Evolutionary conservation across 805 yeast species (phyloP).

Genomic region (Candida chauliodis): DNA sequence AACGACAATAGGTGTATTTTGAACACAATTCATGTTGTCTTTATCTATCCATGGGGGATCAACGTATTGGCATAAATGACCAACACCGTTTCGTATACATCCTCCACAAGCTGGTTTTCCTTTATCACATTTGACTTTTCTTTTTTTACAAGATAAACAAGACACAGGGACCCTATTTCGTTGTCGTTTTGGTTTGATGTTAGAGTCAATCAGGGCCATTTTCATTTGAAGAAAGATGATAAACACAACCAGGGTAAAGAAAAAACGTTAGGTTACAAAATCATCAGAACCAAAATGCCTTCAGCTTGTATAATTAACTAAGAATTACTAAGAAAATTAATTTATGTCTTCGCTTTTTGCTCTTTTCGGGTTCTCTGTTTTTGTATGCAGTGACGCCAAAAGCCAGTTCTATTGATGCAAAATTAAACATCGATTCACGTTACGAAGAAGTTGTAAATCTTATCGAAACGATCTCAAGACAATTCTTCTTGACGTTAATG

Average conservation of each 20-base stretch:
- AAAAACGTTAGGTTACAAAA: background rate
- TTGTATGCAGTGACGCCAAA: no score
- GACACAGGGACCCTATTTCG: slow-evolving; percentile 38
- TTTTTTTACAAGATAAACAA: slow-evolving; percentile 36
- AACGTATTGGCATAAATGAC: slow-evolving; percentile 36
- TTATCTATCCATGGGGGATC: slow-evolving; percentile 37
- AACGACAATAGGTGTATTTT: slow-evolving; percentile 1
- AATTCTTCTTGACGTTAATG: no score
- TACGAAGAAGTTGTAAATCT: no score
- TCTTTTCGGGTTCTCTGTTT: no score
- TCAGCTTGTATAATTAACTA: no score
- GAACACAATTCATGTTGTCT: background rate
- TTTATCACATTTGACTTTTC: slow-evolving; percentile 45
- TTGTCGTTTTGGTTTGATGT: slow-evolving; percentile 14
- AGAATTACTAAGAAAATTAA: no score
- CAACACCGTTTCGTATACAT: slow-evolving; percentile 38
- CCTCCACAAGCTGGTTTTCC: slow-evolving; percentile 39
- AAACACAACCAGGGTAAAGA: background rate
- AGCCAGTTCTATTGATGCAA: no score
- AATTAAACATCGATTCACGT: no score
- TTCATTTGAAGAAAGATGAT: background rate
- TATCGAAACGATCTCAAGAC: no score
- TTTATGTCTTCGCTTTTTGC: no score
- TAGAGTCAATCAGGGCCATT: slow-evolving; percentile 1
- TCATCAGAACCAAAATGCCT: no score